phyloP scores from a whole-genome alignment of 345 rosid species.

The Barbarea vulgaris region DNA sequence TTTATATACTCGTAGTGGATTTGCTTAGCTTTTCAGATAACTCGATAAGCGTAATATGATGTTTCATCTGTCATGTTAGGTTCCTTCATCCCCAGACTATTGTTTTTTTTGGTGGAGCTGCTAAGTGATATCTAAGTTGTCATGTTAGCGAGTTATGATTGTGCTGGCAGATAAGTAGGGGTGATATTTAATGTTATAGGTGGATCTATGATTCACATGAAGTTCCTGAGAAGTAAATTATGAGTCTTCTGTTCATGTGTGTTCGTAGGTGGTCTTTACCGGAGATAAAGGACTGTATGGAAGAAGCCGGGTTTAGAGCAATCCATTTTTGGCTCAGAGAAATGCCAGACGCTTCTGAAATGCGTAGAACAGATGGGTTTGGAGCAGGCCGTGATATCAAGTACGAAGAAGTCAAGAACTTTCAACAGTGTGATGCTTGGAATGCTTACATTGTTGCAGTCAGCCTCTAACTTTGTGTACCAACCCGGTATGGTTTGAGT shows the following conservation, averaged over 20 bases:
- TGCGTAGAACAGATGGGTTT: conserved; percentile 63
- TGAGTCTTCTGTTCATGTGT: not conserved
- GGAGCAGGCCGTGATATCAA: conserved; percentile 68
- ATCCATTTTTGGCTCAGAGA: conserved; percentile 85
- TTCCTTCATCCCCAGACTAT: not conserved
- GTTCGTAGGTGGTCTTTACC: conserved; percentile 81
- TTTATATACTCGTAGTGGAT: not conserved
- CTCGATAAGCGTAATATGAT: not conserved
- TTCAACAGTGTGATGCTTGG: conserved; percentile 87
- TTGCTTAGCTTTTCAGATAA: not conserved
- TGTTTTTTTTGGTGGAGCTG: not conserved
- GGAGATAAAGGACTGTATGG: conserved; percentile 84
- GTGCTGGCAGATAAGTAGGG: not conserved
- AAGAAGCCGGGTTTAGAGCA: conserved; percentile 81
- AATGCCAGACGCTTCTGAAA: conserved; percentile 72
- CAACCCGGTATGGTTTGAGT: not conserved
- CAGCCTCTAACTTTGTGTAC: conserved; percentile 28
- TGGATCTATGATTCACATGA: not conserved
- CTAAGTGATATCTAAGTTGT: not conserved
- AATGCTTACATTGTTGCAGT: conserved; percentile 86
- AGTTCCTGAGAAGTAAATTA: not conserved
- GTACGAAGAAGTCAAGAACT: conserved; percentile 69
- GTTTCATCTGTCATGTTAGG: not conserved
- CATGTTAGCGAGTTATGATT: not conserved
- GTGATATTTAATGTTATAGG: not conserved